These are phyloP conservation scores for Basidioascus undulatus DNA, from an alignment of 768 basidiomycete genomes.

Conservation along the genomic window DNA sequence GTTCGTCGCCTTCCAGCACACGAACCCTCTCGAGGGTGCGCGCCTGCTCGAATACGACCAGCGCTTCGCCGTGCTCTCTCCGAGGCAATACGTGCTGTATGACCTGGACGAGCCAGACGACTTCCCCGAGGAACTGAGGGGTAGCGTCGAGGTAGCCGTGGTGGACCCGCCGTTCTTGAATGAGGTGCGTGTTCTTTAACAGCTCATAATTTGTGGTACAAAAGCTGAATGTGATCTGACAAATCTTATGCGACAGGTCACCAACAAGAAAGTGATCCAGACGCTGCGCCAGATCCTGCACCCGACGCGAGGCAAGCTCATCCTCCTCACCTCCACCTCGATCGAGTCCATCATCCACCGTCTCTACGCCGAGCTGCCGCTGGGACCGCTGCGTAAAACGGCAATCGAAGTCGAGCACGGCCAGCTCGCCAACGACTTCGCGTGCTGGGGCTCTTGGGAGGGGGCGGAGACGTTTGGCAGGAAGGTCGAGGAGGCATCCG, in stretches of 20 bases:
- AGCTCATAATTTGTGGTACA: neutral
- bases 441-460: no score
- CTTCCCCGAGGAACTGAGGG: conserved; percentile 5
- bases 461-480: no score
- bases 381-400: neutral
- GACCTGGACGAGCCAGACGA: conserved; percentile 10
- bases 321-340: neutral
- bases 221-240: neutral
- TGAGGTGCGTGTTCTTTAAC: conserved; percentile 7
- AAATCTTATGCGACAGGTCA: neutral
- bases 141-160: conserved; percentile 10
- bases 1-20: conserved; percentile 13
- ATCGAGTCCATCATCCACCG: neutral
- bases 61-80: conserved; percentile 8
- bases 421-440: no score
- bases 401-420: neutral
- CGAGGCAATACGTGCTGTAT: conserved; percentile 10
- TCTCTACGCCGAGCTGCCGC: neutral
- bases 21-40: conserved; percentile 4
- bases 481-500: no score
- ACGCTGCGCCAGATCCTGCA: neutral
- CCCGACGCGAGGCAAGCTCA: neutral
- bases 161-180: conserved; percentile 13
- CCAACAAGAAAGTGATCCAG: neutral
- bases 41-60: conserved; percentile 13